A percentile compares a stretch with the other conserved stretches of the same genome.
Evolutionary conservation across 305 asterid species (phyloP).

Genomic region (Fraxinus nigra): DNA sequence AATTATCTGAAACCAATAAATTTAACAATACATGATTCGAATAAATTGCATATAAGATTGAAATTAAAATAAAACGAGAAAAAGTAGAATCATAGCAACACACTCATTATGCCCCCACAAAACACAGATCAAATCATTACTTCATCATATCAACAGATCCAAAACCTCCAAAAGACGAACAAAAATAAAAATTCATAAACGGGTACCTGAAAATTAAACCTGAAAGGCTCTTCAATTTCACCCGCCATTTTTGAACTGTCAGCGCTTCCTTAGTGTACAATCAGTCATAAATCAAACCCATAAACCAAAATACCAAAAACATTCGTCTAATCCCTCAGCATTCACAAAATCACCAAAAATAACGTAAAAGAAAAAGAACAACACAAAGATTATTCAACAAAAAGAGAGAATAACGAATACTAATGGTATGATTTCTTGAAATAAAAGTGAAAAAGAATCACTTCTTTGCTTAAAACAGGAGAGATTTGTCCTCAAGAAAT

Average conservation of each 20-base stretch:
- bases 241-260: slow-evolving; percentile 55
- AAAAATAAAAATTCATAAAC: background rate
- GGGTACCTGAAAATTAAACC: slow-evolving; percentile 65
- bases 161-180: slow-evolving; percentile 14
- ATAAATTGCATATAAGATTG: background rate
- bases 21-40: background rate
- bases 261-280: slow-evolving; percentile 2
- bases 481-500: slow-evolving; percentile 30
- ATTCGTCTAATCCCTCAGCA: slow-evolving; percentile 8
- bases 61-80: background rate
- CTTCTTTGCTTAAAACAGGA: slow-evolving; percentile 50
- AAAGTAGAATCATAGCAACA: slow-evolving; percentile 1
- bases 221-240: slow-evolving; percentile 58
- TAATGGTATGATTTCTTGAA: slow-evolving; percentile 1
- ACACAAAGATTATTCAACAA: slow-evolving; percentile 11
- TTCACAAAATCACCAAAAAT: background rate
- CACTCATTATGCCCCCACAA: slow-evolving; percentile 9
- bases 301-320: slow-evolving; percentile 12
- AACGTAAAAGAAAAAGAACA: slow-evolving; percentile 3
- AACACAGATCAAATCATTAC: slow-evolving; percentile 18
- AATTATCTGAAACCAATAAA: background rate
- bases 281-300: slow-evolving; percentile 25
- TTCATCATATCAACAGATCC: slow-evolving; percentile 17
- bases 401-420: background rate
- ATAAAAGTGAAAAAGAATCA: slow-evolving; percentile 29